Conservation (phyloP, 2,329 filamentous ascomycete species). For the Helotiales sp. region DNA sequence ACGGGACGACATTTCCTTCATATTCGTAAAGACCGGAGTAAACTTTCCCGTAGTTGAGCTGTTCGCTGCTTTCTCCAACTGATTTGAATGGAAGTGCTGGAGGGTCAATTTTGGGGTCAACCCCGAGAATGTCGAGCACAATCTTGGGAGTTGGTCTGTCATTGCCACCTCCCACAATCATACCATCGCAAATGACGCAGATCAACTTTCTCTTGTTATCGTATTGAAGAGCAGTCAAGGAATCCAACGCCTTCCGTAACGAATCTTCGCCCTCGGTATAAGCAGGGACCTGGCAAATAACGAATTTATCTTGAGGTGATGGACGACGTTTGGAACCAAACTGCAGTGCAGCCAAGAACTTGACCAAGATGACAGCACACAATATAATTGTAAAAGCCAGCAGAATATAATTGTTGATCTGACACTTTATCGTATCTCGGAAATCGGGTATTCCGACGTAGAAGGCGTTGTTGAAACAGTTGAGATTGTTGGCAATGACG, state of each 20-base stretch:
- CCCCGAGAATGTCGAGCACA: conserved; percentile 93
- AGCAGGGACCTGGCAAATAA: conserved; percentile 96
- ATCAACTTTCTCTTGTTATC: conserved; percentile 99
- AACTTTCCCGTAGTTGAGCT: conserved; percentile 97
- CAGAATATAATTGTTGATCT: conserved; percentile 88
- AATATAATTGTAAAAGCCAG: conserved; percentile 85
- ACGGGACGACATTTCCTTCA: conserved; percentile 96
- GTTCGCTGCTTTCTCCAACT: conserved; percentile 82
- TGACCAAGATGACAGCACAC: conserved; percentile 75
- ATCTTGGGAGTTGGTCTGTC: conserved; percentile 97
- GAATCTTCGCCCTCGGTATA: conserved; percentile 99
- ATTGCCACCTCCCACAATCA: conserved; percentile 94
- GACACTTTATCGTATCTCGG: conserved; percentile 71
- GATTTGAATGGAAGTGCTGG: conserved; percentile 93
- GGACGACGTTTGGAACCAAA: conserved; percentile 90
- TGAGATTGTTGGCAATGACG: conserved; percentile 64
- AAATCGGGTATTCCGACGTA: conserved; percentile 86
- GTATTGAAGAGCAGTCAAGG: conserved; percentile 89
- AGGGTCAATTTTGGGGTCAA: conserved; percentile 95
- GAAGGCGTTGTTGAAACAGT: conserved; percentile 82
- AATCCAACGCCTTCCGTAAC: conserved; percentile 88
- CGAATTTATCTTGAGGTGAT: conserved; percentile 93
- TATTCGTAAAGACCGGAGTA: conserved; percentile 98
- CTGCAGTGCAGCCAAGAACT: conserved; percentile 91
- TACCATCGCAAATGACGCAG: conserved; percentile 94